Evolutionary conservation across 169 alveolate species (phyloP).

Genomic region (Cryptosporidium parvum): DNA sequence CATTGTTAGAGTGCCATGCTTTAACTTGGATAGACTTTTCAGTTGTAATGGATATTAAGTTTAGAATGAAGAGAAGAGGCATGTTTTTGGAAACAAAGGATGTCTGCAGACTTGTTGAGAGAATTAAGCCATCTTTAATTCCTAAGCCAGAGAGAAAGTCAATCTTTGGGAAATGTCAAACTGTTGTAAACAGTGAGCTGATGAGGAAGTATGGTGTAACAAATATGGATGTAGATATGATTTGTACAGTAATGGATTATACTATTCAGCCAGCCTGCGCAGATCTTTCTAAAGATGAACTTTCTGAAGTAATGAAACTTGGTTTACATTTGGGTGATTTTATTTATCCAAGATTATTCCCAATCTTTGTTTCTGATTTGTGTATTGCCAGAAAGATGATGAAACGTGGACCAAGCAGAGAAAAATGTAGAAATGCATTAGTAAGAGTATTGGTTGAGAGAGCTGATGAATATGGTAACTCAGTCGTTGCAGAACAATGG

Average conservation of each 20-base stretch:
- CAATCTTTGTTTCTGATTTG: conserved; percentile 22
- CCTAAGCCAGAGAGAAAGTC: conserved; percentile 70
- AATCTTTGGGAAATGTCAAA: conserved; percentile 57
- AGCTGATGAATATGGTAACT: conserved; percentile 29
- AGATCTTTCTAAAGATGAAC: conserved; percentile 40
- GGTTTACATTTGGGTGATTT: conserved; percentile 66
- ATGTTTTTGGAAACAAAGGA: conserved; percentile 71
- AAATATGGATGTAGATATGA: conserved; percentile 59
- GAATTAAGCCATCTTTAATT: conserved; percentile 68
- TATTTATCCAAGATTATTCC: conserved; percentile 69
- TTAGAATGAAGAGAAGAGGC: conserved; percentile 69
- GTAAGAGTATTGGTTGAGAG: conserved; percentile 49
- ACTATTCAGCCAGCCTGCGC: conserved; percentile 64
- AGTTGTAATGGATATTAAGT: conserved; percentile 56
- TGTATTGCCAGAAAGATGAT: conserved; percentile 70
- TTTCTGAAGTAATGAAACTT: conserved; percentile 53
- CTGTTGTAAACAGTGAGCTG: conserved; percentile 28
- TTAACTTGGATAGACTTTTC: conserved; percentile 73
- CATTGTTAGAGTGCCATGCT: conserved; percentile 62
- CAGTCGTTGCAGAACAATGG: conserved; percentile 41
- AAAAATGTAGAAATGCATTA: conserved; percentile 54
- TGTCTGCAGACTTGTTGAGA: conserved; percentile 60
- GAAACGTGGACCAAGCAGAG: conserved; percentile 75
- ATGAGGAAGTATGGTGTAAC: conserved; percentile 51
- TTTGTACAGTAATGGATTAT: conserved; percentile 64